Conservation (phyloP, 2,329 filamentous ascomycete genomes). For the Macroventuria anomochaeta region DNA sequence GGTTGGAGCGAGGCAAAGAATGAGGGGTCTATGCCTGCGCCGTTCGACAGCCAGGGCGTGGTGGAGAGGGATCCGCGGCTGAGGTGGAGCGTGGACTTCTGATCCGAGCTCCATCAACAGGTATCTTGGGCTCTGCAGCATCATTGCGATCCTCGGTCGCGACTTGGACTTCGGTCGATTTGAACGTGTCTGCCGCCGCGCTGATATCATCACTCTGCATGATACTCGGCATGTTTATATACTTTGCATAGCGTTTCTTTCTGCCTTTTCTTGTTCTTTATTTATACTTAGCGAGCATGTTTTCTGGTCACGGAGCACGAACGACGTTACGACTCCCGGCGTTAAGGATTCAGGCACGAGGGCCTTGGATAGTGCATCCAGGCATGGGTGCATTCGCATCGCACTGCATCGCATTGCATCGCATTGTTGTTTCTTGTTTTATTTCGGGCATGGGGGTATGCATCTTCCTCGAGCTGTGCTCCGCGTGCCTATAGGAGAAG, state of each 20-base stretch:
- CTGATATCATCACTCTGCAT: slow-evolving; percentile 3
- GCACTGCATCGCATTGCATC: too few relatives aligned
- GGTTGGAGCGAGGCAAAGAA: slow-evolving; percentile 30
- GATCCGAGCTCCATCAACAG: too few relatives aligned
- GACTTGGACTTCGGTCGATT: too few relatives aligned
- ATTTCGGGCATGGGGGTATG: too few relatives aligned
- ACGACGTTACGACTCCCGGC: slow-evolving; percentile 7
- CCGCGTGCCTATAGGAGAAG: too few relatives aligned
- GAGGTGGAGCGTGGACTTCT: slow-evolving; percentile 55
- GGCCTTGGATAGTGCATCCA: slow-evolving; percentile 16
- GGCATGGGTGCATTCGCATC: not conserved
- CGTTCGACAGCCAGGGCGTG: slow-evolving; percentile 45
- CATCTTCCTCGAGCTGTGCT: too few relatives aligned
- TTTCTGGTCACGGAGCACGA: not conserved
- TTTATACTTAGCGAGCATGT: not conserved
- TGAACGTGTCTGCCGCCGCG: too few relatives aligned
- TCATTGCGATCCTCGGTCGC: too few relatives aligned
- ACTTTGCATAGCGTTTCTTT: slow-evolving; percentile 3
- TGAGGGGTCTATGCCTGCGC: slow-evolving; percentile 28
- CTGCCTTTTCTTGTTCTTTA: not conserved
- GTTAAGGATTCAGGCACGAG: not conserved
- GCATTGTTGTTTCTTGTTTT: not conserved
- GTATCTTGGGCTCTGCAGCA: too few relatives aligned
- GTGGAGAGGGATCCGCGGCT: slow-evolving; percentile 47
- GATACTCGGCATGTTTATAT: not conserved